Percentiles rank a stretch among this genome's conserved stretches.
Evolutionary conservation across 2,329 filamentous ascomycete species (phyloP).

Genomic region (Penicillium freii): DNA sequence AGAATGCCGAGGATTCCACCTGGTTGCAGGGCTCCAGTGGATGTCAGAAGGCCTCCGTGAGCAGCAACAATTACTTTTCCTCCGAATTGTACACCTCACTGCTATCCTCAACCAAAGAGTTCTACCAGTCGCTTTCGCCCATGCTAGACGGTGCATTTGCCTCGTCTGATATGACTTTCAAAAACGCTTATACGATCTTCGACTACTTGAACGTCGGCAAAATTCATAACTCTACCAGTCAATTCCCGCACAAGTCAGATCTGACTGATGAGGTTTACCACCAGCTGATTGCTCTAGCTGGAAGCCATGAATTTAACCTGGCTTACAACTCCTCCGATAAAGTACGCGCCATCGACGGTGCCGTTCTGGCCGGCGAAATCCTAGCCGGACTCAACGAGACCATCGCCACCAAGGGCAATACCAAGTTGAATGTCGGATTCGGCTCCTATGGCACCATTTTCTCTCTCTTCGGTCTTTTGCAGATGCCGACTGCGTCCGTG

Average conservation of each 20-base stretch:
- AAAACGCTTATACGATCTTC: conserved; percentile 66
- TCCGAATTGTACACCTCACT: conserved; percentile 51
- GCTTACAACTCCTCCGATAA: conserved; percentile 66
- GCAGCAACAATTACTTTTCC: conserved; percentile 59
- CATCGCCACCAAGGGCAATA: conserved; percentile 37
- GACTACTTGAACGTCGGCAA: conserved; percentile 62
- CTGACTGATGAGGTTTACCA: conserved; percentile 59
- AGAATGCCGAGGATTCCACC: conserved; percentile 57
- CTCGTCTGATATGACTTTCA: conserved; percentile 51
- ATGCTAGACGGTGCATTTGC: conserved; percentile 55
- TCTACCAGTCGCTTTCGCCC: conserved; percentile 54
- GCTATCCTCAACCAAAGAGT: conserved; percentile 50
- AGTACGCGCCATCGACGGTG: conserved; percentile 54
- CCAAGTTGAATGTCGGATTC: conserved; percentile 55
- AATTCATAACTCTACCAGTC: conserved; percentile 58
- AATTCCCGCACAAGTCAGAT: conserved; percentile 60
- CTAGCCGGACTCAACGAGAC: conserved; percentile 47
- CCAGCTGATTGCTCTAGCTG: conserved; percentile 70
- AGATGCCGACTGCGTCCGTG: conserved; percentile 50
- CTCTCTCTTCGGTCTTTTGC: conserved; percentile 60
- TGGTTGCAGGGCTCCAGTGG: conserved; percentile 60
- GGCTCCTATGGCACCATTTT: conserved; percentile 61
- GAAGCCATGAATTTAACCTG: conserved; percentile 76
- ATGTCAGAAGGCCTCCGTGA: conserved; percentile 55
- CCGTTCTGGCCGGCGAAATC: conserved; percentile 64